Conservation (phyloP, 495 filamentous ascomycete genomes). For the Schizothecium vesticola region DNA sequence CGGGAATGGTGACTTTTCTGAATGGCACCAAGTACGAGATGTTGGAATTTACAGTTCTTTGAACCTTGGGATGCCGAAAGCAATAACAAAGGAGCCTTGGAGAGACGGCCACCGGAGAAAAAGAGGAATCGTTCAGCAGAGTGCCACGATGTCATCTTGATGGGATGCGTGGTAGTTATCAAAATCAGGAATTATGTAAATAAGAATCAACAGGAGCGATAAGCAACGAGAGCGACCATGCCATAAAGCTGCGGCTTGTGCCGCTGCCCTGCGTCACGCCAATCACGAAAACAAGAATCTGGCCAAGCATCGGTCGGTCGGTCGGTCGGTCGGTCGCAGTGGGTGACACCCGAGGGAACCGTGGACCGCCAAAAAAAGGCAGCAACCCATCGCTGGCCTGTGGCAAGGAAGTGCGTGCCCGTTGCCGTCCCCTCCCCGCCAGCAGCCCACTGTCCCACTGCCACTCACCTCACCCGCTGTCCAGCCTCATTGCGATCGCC, state of each 20-base stretch:
- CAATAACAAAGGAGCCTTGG: not conserved
- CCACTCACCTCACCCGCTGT: not conserved
- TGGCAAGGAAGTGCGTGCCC: not conserved
- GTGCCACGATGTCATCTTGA: not conserved
- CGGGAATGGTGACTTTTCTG: not conserved
- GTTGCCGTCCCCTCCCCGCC: not conserved
- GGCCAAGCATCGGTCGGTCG: not conserved
- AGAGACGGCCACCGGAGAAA: not conserved
- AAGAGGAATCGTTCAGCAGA: not conserved
- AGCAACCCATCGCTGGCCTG: not conserved
- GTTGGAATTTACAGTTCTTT: not conserved
- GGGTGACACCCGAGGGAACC: not conserved
- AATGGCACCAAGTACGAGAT: not conserved
- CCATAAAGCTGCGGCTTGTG: not conserved
- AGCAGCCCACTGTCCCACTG: not conserved
- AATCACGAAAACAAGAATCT: constrained; percentile 5
- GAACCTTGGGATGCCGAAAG: not conserved
- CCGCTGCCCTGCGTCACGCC: constrained; percentile 5
- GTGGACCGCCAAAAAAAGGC: not conserved
- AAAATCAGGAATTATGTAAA: not conserved
- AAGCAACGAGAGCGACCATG: not conserved
- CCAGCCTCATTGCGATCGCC: not conserved
- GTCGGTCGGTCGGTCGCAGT: not conserved
- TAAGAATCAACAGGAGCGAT: not conserved
- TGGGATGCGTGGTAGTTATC: not conserved